A percentile compares a stretch with the other conserved stretches of the same genome.
These are phyloP conservation scores for Corynespora cassiicola DNA, from an alignment of 2,329 filamentous ascomycete species.

Conservation along the genomic window DNA sequence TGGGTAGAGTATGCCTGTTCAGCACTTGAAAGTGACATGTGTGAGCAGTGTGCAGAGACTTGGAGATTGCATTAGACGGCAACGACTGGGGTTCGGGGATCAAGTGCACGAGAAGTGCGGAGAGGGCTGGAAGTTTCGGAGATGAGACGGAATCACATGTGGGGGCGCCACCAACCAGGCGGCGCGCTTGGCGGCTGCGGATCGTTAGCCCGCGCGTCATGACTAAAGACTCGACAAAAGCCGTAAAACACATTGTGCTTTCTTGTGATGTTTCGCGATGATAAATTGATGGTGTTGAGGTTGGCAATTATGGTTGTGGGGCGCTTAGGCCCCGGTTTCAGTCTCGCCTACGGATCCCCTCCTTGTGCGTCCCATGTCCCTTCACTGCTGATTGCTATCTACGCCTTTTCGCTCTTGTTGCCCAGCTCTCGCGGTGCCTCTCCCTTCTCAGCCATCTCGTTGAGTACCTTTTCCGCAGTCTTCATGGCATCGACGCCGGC, in stretches of 20 bases:
- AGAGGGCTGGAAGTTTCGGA: slow-evolving; percentile 23
- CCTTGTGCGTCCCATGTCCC: slow-evolving; percentile 5
- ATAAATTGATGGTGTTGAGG: slow-evolving; percentile 18
- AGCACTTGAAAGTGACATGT: slow-evolving; percentile 12
- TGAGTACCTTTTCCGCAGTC: slow-evolving; percentile 51
- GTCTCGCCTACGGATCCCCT: slow-evolving; percentile 6
- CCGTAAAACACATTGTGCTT: slow-evolving; percentile 8
- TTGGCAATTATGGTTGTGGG: slow-evolving; percentile 13
- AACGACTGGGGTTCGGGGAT: slow-evolving; percentile 17
- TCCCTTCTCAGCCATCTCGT: slow-evolving; percentile 53
- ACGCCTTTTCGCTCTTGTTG: slow-evolving; percentile 35
- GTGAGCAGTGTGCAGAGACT: slow-evolving; percentile 5
- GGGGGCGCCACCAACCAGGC: slow-evolving; percentile 26
- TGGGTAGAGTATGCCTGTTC: slow-evolving; percentile 9
- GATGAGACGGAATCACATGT: slow-evolving; percentile 22
- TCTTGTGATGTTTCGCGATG: slow-evolving; percentile 2
- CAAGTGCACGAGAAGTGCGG: slow-evolving; percentile 22
- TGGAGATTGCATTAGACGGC: slow-evolving; percentile 15
- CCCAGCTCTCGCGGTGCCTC: slow-evolving; percentile 45
- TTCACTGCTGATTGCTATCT: slow-evolving; percentile 8
- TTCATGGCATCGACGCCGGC: slow-evolving; percentile 58
- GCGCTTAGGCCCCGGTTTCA: slow-evolving; percentile 8
- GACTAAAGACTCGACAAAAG: slow-evolving; percentile 4
- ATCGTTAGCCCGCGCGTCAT: slow-evolving; percentile 14
- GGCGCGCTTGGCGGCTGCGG: slow-evolving; percentile 18